Evolutionary conservation across 179 eudicot genomes (phyloP).

Genomic region (Heliamphora pulchella): DNA sequence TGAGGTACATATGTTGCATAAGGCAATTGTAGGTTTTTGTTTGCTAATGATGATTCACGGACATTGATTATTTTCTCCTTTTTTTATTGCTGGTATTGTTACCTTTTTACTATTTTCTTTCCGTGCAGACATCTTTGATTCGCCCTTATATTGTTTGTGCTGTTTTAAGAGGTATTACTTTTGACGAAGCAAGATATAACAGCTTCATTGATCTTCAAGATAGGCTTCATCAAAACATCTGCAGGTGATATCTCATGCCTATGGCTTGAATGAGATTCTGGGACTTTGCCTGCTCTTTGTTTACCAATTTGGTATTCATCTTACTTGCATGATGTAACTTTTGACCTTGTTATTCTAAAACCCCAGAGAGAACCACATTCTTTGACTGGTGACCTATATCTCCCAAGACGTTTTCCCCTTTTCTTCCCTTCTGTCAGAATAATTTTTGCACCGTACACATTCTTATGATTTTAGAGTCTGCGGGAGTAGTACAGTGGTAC

Average conservation of each 20-base stretch:
- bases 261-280: not conserved
- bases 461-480: not conserved
- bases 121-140: slow-evolving; percentile 57
- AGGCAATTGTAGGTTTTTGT: not conserved
- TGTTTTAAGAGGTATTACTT: slow-evolving; percentile 79
- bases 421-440: not conserved
- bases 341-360: not conserved
- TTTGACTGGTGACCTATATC: not conserved
- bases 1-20: slow-evolving; percentile 42
- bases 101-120: not conserved
- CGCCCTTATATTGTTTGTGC: slow-evolving; percentile 94
- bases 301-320: not conserved
- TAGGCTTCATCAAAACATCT: slow-evolving; percentile 89
- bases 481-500: not conserved
- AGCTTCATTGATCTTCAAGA: slow-evolving; percentile 99
- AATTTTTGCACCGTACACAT: not conserved
- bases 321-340: not conserved
- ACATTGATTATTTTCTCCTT: not conserved
- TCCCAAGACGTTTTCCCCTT: no score
- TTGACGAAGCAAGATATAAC: slow-evolving; percentile 83
- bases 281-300: not conserved
- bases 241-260: slow-evolving; percentile 48
- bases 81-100: not conserved
- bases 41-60: not conserved
- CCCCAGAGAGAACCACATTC: not conserved